Percentiles rank a stretch among this genome's conserved stretches.
Conservation (phyloP, 106 monocot genomes). For the Apostasia ramifera region DNA sequence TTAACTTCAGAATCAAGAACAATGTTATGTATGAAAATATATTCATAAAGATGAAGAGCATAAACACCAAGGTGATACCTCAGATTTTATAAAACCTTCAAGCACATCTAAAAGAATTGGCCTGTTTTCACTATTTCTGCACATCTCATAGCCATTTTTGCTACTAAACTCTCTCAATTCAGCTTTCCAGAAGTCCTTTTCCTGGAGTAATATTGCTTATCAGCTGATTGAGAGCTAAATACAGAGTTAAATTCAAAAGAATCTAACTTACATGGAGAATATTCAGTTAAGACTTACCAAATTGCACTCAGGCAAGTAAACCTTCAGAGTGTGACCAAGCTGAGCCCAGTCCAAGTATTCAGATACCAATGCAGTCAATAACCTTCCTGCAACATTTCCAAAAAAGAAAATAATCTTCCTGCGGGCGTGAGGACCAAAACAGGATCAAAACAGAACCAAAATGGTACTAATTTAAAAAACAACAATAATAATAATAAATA, state of each 20-base stretch:
- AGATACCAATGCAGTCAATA: conserved; percentile 75
- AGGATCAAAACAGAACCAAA: too few species aligned
- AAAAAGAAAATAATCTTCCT: too few species aligned
- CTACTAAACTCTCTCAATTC: conserved; percentile 77
- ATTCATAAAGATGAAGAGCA: neutral
- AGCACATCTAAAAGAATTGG: conserved; percentile 92
- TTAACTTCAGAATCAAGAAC: neutral
- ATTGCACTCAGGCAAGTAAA: conserved; percentile 93
- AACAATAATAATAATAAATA: too few species aligned
- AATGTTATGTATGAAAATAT: neutral
- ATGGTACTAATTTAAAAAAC: too few species aligned
- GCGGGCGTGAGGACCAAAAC: too few species aligned
- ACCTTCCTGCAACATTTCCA: conserved; percentile 40
- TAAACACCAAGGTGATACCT: conserved; percentile 34
- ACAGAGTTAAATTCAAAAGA: conserved; percentile 2
- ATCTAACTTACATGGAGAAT: conserved; percentile 2
- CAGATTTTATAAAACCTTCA: conserved; percentile 91
- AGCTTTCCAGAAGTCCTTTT: conserved; percentile 89
- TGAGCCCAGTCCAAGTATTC: conserved; percentile 97
- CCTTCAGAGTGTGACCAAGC: conserved; percentile 83
- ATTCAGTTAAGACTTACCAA: conserved; percentile 46
- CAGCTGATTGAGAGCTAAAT: neutral
- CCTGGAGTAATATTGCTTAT: conserved; percentile 35
- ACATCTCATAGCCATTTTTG: conserved; percentile 65
- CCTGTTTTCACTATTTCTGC: conserved; percentile 65